Percentiles rank a stretch among this genome's conserved stretches.
These are phyloP conservation scores for Begonia loranthoides DNA, from an alignment of 306 rosid genomes.

Conservation along the genomic window DNA sequence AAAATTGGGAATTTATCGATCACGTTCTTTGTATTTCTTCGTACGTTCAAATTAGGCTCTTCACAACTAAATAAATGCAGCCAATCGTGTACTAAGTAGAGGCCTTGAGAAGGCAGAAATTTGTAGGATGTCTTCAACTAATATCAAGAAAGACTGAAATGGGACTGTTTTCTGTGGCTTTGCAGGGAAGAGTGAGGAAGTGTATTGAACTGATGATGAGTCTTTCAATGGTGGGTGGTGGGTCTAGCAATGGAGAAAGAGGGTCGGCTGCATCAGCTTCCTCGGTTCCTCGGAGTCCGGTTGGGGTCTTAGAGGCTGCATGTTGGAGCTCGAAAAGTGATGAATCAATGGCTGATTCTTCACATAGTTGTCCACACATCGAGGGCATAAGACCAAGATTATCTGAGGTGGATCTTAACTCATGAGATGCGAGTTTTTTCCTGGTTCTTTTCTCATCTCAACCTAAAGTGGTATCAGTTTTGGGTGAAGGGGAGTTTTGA, in stretches of 20 bases:
- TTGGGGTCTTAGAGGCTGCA: slow-evolving; percentile 49
- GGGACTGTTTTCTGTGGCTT: neutral
- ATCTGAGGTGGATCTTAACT: slow-evolving; percentile 11
- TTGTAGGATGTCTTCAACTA: no score
- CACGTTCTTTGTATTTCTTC: no score
- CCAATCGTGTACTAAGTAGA: no score
- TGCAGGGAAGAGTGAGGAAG: slow-evolving; percentile 65
- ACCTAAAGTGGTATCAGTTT: slow-evolving; percentile 28
- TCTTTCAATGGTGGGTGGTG: slow-evolving; percentile 18
- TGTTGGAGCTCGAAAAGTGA: slow-evolving; percentile 49
- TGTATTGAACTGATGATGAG: slow-evolving; percentile 48
- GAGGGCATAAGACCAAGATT: slow-evolving; percentile 20
- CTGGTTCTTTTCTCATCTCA: slow-evolving; percentile 9
- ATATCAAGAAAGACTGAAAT: no score
- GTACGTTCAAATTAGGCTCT: no score
- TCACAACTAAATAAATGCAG: no score
- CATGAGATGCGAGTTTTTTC: slow-evolving; percentile 28
- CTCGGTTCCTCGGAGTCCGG: slow-evolving; percentile 58
- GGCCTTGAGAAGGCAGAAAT: no score
- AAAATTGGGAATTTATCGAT: no score
- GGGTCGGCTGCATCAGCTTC: slow-evolving; percentile 16
- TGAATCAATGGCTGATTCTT: slow-evolving; percentile 34
- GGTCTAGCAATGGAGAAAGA: slow-evolving; percentile 16
- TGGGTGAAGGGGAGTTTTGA: slow-evolving; percentile 52
- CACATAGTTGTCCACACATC: slow-evolving; percentile 21